phyloP scores from a whole-genome alignment of 1,139 yeast genomes.

The Arxiozyma heterogenica region DNA sequence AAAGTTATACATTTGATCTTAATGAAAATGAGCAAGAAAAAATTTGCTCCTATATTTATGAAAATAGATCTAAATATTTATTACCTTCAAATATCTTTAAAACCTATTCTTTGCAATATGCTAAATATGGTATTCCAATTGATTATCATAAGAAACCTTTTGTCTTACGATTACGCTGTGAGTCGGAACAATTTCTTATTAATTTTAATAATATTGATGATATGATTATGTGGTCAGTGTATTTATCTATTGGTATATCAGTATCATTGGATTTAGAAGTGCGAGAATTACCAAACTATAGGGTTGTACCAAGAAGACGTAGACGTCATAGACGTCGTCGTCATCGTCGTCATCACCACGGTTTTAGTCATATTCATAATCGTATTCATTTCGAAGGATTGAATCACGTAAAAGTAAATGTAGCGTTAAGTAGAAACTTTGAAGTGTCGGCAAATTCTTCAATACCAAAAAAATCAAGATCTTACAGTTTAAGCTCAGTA shows the following conservation, averaged over 20 bases:
- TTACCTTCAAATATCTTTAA: slow-evolving; percentile 35
- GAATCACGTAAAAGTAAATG: too few relatives aligned
- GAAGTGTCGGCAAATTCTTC: too few relatives aligned
- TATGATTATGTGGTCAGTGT: slow-evolving; percentile 58
- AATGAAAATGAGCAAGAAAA: slow-evolving; percentile 27
- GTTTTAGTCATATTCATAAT: too few relatives aligned
- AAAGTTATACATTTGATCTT: slow-evolving; percentile 16
- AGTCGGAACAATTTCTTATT: slow-evolving; percentile 57
- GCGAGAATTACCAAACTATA: slow-evolving; percentile 55
- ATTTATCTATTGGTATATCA: slow-evolving; percentile 52
- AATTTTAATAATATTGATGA: slow-evolving; percentile 48
- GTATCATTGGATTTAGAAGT: slow-evolving; percentile 52
- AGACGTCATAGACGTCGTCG: neutral
- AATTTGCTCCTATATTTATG: slow-evolving; percentile 24
- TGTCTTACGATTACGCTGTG: slow-evolving; percentile 54
- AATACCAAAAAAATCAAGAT: slow-evolving; percentile 9
- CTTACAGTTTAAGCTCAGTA: slow-evolving; percentile 10
- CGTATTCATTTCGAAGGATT: too few relatives aligned
- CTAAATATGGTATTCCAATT: slow-evolving; percentile 58
- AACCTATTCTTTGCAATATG: slow-evolving; percentile 60
- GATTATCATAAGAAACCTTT: slow-evolving; percentile 41
- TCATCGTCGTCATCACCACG: too few relatives aligned
- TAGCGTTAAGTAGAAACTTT: too few relatives aligned
- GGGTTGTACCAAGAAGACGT: slow-evolving; percentile 61
- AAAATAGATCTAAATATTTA: slow-evolving; percentile 28